Conservation (phyloP, 768 basidiomycete species). For the Phaeolepiota aurea region DNA sequence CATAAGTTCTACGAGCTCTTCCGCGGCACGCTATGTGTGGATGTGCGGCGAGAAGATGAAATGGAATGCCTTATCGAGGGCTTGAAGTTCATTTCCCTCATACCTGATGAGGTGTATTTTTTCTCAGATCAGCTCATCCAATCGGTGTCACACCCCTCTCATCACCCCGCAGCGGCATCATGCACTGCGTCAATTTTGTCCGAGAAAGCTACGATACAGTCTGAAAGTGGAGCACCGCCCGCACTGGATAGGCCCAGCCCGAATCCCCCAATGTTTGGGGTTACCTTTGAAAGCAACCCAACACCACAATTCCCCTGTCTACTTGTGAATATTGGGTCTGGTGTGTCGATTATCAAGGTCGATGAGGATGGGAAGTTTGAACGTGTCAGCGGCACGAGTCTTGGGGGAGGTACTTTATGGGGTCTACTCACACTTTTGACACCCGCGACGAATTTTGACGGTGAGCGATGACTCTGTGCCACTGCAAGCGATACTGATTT, state of each 20-base stretch:
- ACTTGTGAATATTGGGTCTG: constrained; percentile 96
- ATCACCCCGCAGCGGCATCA: constrained; percentile 9
- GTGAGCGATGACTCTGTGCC: constrained; percentile 42
- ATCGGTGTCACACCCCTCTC: constrained; percentile 30
- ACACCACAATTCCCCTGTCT: constrained; percentile 90
- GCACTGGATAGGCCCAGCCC: constrained; percentile 80
- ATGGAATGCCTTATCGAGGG: constrained; percentile 99
- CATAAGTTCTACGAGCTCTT: constrained; percentile 90
- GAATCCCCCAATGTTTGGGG: constrained; percentile 80
- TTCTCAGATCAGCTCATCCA: constrained; percentile 97
- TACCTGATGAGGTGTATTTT: constrained; percentile 96
- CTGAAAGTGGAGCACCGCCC: constrained; percentile 1
- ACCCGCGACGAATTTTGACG: constrained; percentile 93
- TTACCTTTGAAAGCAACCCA: constrained; percentile 79
- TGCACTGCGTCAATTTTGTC: constrained; percentile 10
- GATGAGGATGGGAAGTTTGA: constrained; percentile 94
- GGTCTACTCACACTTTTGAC: constrained; percentile 90
- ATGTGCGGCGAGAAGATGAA: constrained; percentile 89
- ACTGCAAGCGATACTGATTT: not conserved
- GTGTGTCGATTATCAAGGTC: constrained; percentile 95
- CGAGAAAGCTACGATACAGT: constrained; percentile 4
- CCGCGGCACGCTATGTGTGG: constrained; percentile 63
- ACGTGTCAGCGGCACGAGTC: constrained; percentile 92
- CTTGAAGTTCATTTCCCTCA: constrained; percentile 89
- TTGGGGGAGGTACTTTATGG: constrained; percentile 98